phyloP scores from a whole-genome alignment of 768 basidiomycete genomes.

The Crucibulum laeve region DNA sequence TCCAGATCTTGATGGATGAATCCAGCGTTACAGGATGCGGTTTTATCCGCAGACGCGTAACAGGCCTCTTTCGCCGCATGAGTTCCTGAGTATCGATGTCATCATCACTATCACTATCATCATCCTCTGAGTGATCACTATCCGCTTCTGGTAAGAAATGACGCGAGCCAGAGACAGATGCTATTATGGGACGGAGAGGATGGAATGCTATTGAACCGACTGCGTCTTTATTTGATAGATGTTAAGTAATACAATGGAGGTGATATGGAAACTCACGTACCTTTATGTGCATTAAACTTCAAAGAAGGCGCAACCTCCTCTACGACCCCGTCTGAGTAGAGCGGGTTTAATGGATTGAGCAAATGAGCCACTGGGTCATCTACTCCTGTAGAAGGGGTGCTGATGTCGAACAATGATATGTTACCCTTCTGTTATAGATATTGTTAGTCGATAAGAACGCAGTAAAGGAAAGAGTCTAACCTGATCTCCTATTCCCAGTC shows the following conservation, averaged over 20 bases:
- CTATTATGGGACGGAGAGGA: slow-evolving; percentile 50
- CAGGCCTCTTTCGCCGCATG: not conserved
- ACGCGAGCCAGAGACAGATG: slow-evolving; percentile 77
- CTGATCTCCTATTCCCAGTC: slow-evolving; percentile 64
- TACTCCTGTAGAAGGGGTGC: slow-evolving; percentile 7
- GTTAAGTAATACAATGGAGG: not conserved
- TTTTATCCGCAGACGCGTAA: slow-evolving; percentile 6
- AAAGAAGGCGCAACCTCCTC: slow-evolving; percentile 19
- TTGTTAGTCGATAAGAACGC: not conserved
- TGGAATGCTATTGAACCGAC: slow-evolving; percentile 74
- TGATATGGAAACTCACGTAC: slow-evolving; percentile 27
- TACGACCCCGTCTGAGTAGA: slow-evolving; percentile 8
- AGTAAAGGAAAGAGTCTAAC: slow-evolving; percentile 26
- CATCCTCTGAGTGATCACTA: slow-evolving; percentile 19
- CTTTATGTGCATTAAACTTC: slow-evolving; percentile 51
- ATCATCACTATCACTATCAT: slow-evolving; percentile 17
- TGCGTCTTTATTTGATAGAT: slow-evolving; percentile 45
- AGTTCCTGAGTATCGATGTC: slow-evolving; percentile 4
- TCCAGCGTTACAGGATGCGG: slow-evolving; percentile 26
- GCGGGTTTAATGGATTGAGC: not conserved
- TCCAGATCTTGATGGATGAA: slow-evolving; percentile 29
- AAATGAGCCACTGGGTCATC: not conserved
- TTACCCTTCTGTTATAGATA: slow-evolving; percentile 43
- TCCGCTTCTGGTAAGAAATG: slow-evolving; percentile 40
- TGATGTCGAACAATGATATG: slow-evolving; percentile 56